Percentiles rank a stretch among this genome's conserved stretches.
phyloP scores from a whole-genome alignment of 257 asterid genomes.

The Phtheirospermum japonicum region DNA sequence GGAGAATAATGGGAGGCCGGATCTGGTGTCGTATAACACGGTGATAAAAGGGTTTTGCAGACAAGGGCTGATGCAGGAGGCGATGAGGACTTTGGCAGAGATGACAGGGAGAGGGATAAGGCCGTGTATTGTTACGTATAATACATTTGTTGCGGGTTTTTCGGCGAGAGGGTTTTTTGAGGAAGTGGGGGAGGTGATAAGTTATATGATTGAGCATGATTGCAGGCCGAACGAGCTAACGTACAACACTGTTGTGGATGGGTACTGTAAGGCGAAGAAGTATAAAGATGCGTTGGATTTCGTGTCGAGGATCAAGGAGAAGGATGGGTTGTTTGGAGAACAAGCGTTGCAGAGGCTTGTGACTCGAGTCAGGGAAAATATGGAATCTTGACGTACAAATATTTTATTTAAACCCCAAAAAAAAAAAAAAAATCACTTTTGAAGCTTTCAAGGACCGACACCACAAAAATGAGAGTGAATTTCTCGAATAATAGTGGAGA shows the following conservation, averaged over 20 bases:
- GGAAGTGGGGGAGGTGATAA: constrained; percentile 67
- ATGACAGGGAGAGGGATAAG: constrained; percentile 72
- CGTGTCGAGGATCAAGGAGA: constrained; percentile 49
- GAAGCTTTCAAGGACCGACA: too few species aligned
- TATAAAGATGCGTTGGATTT: constrained; percentile 73
- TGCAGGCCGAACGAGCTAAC: constrained; percentile 90
- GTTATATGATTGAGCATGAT: constrained; percentile 72
- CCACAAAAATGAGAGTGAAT: too few species aligned
- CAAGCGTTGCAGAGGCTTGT: constrained; percentile 58
- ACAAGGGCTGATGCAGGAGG: constrained; percentile 92
- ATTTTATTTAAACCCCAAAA: not conserved
- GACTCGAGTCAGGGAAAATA: constrained; percentile 57
- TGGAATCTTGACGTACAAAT: constrained; percentile 46
- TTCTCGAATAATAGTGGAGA: too few species aligned
- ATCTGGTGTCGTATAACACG: constrained; percentile 87
- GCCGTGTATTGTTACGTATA: constrained; percentile 84
- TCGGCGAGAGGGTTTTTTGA: constrained; percentile 61
- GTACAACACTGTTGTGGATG: constrained; percentile 71
- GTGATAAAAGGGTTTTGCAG: constrained; percentile 93
- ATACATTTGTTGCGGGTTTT: constrained; percentile 84
- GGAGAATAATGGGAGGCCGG: constrained; percentile 63
- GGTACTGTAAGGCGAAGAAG: constrained; percentile 74
- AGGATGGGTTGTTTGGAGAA: constrained; percentile 48
- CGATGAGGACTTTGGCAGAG: constrained; percentile 59
- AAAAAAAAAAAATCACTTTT: not conserved